phyloP scores from a whole-genome alignment of 345 rosid species.

The Leavenworthia alabamica region DNA sequence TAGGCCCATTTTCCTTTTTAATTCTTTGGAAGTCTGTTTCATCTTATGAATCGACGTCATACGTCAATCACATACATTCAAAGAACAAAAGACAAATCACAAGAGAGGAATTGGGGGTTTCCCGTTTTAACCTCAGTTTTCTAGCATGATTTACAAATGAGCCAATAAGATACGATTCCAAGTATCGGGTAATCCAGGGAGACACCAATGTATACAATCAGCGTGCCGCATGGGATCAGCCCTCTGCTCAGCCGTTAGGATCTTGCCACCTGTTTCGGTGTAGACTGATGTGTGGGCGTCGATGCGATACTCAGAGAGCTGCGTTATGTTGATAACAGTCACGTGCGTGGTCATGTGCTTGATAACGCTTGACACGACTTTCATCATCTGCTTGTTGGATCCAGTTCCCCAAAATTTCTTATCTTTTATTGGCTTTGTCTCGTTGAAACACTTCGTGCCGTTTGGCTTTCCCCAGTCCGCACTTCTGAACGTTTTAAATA shows the following conservation, averaged over 20 bases:
- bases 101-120: background rate
- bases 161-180: constrained; percentile 82
- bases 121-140: background rate
- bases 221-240: constrained; percentile 62
- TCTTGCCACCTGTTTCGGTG: constrained; percentile 65
- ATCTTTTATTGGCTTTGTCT: constrained; percentile 63
- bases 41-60: background rate
- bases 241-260: constrained; percentile 56
- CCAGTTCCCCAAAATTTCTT: constrained; percentile 58
- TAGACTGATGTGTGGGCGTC: constrained; percentile 79
- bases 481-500: constrained; percentile 38
- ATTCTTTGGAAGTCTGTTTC: background rate
- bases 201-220: constrained; percentile 97
- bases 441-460: constrained; percentile 80
- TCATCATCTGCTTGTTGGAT: constrained; percentile 61
- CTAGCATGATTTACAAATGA: constrained; percentile 42
- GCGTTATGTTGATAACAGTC: constrained; percentile 67
- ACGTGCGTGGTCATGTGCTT: constrained; percentile 67
- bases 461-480: constrained; percentile 61
- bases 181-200: constrained; percentile 87
- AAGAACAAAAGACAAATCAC: background rate
- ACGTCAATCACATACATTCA: background rate
- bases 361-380: constrained; percentile 44
- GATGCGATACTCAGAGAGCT: constrained; percentile 73
- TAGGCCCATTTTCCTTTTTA: background rate